These are phyloP conservation scores for Parascedosporium putredinis DNA, from an alignment of 2,329 filamentous ascomycete genomes.

Conservation along the genomic window DNA sequence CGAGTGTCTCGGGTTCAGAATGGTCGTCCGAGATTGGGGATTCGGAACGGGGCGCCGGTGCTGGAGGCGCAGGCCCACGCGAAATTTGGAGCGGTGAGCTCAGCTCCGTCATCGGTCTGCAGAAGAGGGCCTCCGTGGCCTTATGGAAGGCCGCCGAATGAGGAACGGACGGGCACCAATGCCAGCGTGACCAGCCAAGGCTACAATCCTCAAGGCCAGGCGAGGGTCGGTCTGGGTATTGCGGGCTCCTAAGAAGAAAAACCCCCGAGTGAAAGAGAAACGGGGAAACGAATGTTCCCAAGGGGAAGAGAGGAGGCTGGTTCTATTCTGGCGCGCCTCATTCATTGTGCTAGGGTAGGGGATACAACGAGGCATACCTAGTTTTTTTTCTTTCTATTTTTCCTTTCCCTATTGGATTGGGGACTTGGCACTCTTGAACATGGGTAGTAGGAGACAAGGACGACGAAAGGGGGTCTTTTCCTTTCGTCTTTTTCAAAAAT, in stretches of 20 bases:
- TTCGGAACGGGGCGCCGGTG: conserved; percentile 30
- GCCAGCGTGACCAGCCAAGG: conserved; percentile 20
- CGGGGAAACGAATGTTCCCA: neutral
- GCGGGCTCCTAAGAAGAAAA: conserved; percentile 30
- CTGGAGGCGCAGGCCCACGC: conserved; percentile 21
- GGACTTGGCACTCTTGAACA: neutral
- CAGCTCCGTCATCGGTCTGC: conserved; percentile 84
- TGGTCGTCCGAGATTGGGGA: conserved; percentile 45
- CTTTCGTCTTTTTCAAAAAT: too few species aligned
- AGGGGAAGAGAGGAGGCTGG: neutral
- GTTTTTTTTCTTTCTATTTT: neutral
- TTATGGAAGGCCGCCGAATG: conserved; percentile 90
- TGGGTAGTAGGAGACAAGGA: too few species aligned
- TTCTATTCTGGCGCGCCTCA: neutral
- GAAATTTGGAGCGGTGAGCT: conserved; percentile 75
- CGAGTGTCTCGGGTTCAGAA: conserved; percentile 43
- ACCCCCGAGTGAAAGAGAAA: neutral
- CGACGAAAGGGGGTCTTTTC: too few species aligned
- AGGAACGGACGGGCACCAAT: conserved; percentile 54
- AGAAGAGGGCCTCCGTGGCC: conserved; percentile 79
- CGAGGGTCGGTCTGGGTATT: conserved; percentile 38
- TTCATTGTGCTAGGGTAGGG: neutral
- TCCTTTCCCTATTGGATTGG: neutral
- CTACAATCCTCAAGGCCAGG: conserved; percentile 17
- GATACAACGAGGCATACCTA: neutral